Evolutionary conservation across 2,329 filamentous ascomycete species (phyloP), one percentile per base, ranked within the genome.

Genomic region (Tolypocladium album): DNA sequence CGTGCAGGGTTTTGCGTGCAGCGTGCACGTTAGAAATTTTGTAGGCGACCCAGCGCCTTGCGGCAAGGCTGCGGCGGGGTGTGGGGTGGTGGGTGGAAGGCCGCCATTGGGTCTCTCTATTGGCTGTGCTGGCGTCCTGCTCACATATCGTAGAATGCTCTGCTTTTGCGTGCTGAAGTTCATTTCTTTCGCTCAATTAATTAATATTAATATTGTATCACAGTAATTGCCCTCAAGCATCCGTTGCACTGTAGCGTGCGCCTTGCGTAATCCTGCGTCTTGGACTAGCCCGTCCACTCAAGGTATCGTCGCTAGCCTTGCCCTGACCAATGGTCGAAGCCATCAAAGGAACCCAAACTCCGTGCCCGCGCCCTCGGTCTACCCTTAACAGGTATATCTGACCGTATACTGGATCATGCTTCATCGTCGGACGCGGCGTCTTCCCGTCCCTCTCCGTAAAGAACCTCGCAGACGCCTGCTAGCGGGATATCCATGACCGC

Each of bases 401-500:
- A 42, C 55, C 45, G 22, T 27, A 22, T 12, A 22, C 15, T 22
- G n/a, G n/a, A 42, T 56, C 56, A 59, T 24, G 64, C 59, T 9
- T 52, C 56, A 1, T 68, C 66, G 12, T 69, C 68, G 1, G 55
- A 62, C 36, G 65, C 66, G 11, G 60, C 64, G 3, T 69, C 67
- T 20, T 71, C 72, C 61, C 66, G 76, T 63, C 68, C 76, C 71
- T 84, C 82, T 0, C 91, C 92, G 73, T 97, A 99, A 27, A 99
- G 72, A 40, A 99, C 86, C 76, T 99, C 92, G 70, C 93, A 97
- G 2, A 97, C 93, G 0, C 93, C 94, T 12, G 92, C 92, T 65
- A 97, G 83, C 9, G 94, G 94, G 56, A 99, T 88, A 76, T 99
- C 94, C 89, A 99, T 89, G 9, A 97, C 94, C 1, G 92, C 94